These are phyloP conservation scores for Paragyromitra xinjiangensis DNA, from an alignment of 495 filamentous ascomycete species.

Conservation along the genomic window DNA sequence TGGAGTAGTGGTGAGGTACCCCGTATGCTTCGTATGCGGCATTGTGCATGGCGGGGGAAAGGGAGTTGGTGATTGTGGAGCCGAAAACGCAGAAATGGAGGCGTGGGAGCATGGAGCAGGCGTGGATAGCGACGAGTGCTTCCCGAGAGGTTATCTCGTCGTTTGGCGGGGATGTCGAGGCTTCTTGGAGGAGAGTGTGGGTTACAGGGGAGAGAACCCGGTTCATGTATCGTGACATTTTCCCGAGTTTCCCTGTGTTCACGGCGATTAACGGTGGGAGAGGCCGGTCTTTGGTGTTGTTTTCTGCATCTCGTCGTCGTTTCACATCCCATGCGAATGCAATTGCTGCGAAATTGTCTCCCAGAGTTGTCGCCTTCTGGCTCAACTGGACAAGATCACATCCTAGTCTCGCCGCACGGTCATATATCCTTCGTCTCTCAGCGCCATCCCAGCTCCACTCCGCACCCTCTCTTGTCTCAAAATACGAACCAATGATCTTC, in stretches of 20 bases:
- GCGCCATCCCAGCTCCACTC: slow-evolving; percentile 71
- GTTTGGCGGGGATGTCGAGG: slow-evolving; percentile 53
- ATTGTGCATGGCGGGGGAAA: slow-evolving; percentile 82
- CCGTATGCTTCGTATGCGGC: slow-evolving; percentile 76
- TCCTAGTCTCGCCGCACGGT: slow-evolving; percentile 67
- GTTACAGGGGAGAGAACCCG: slow-evolving; percentile 73
- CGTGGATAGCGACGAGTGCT: slow-evolving; percentile 66
- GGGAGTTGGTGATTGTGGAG: slow-evolving; percentile 75
- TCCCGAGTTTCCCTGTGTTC: slow-evolving; percentile 74
- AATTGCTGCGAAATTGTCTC: slow-evolving; percentile 61
- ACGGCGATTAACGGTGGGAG: slow-evolving; percentile 72
- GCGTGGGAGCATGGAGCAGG: slow-evolving; percentile 69
- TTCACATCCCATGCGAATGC: slow-evolving; percentile 35
- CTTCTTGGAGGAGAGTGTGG: slow-evolving; percentile 66
- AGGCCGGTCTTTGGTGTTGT: slow-evolving; percentile 11
- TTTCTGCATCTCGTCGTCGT: slow-evolving; percentile 59
- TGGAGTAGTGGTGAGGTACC: slow-evolving; percentile 76
- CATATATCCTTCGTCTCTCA: slow-evolving; percentile 56
- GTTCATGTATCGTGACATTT: slow-evolving; percentile 74
- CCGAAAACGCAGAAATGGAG: slow-evolving; percentile 80
- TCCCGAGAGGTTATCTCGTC: slow-evolving; percentile 66
- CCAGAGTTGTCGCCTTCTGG: slow-evolving; percentile 60
- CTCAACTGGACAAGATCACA: slow-evolving; percentile 75
- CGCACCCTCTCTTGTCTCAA: slow-evolving; percentile 63
- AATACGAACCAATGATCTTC: slow-evolving; percentile 76